Evolutionary conservation across 441 rosid species (phyloP).

Genomic region (Erodium moschatum): DNA sequence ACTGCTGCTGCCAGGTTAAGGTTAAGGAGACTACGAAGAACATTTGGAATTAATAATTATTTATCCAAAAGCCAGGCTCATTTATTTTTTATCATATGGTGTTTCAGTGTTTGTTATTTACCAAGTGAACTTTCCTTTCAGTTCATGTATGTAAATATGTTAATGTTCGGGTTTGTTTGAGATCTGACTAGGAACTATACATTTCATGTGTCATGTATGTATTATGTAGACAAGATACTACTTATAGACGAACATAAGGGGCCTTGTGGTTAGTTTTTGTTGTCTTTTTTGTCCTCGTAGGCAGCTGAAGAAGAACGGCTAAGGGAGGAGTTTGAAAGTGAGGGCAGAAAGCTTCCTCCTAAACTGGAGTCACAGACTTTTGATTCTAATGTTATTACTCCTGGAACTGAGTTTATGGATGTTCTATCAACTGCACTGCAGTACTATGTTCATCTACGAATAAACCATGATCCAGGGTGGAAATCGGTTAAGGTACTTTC

Average conservation of each 20-base stretch:
- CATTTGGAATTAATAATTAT: neutral
- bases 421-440: conserved; percentile 76
- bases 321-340: conserved; percentile 67
- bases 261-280: conserved; percentile 7
- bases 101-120: too few species aligned
- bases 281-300: conserved; percentile 29
- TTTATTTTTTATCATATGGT: too few species aligned
- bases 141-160: neutral
- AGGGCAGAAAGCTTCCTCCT: conserved; percentile 76
- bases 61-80: neutral
- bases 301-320: conserved; percentile 77
- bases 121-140: too few species aligned
- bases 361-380: conserved; percentile 48
- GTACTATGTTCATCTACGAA: conserved; percentile 66
- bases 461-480: conserved; percentile 91
- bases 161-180: neutral
- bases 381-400: conserved; percentile 87
- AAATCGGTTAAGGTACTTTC: conserved; percentile 55
- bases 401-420: conserved; percentile 83
- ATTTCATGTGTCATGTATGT: neutral
- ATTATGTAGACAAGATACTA: neutral
- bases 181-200: neutral
- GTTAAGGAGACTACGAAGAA: neutral
- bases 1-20: neutral
- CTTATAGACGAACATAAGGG: neutral